phyloP scores from a whole-genome alignment of 2,329 filamentous ascomycete species.

The Elsinoe ampelina region DNA sequence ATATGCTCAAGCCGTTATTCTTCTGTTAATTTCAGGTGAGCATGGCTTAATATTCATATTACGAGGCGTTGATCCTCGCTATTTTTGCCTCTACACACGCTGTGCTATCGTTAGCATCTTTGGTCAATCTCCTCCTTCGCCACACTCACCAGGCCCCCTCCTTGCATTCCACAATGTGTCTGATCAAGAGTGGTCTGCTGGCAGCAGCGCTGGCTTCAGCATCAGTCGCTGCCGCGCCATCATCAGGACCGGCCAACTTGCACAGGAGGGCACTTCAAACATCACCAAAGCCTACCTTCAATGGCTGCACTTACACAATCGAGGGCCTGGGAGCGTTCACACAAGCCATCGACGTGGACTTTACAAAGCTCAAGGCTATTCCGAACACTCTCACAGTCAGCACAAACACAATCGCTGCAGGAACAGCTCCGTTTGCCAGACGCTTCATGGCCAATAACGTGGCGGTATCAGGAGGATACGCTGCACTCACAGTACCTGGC shows the following conservation, averaged over 20 bases:
- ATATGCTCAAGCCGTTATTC: background rate
- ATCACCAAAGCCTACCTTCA: slow-evolving; percentile 5
- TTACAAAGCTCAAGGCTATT: slow-evolving; percentile 14
- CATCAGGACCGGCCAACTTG: background rate
- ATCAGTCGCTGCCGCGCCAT: background rate
- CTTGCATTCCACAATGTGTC: slow-evolving; percentile 3
- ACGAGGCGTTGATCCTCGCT: slow-evolving; percentile 4
- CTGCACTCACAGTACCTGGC: slow-evolving; percentile 13
- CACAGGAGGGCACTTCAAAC: background rate
- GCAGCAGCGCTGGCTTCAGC: slow-evolving; percentile 2
- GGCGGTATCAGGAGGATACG: background rate
- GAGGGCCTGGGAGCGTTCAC: slow-evolving; percentile 14
- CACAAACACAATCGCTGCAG: slow-evolving; percentile 12
- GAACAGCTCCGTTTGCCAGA: slow-evolving; percentile 13
- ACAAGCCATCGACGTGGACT: slow-evolving; percentile 10
- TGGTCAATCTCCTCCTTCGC: background rate
- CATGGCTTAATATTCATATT: slow-evolving; percentile 10
- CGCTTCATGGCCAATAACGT: slow-evolving; percentile 15
- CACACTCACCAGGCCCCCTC: background rate
- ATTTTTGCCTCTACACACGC: background rate
- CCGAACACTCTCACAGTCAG: slow-evolving; percentile 12
- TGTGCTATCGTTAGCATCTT: background rate
- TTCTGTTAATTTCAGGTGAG: background rate
- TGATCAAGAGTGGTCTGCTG: slow-evolving; percentile 9
- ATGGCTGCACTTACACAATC: slow-evolving; percentile 11